Evolutionary conservation across 768 basidiomycete genomes (phyloP), one percentile per base, ranked within the genome.

Genomic region (Roridomyces roridus): DNA sequence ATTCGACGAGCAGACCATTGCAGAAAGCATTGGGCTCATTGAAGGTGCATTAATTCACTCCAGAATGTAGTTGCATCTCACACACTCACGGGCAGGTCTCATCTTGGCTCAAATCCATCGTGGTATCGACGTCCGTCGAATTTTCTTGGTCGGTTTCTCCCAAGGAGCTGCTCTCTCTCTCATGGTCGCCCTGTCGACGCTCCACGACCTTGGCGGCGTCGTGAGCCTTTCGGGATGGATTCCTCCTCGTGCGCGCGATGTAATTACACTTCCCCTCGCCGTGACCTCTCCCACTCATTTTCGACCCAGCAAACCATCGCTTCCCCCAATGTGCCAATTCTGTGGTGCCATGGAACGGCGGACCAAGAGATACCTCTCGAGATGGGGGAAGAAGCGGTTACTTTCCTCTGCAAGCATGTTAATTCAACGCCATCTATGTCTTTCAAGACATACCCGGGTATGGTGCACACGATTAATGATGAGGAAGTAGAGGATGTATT

Each of bases 141-240:
- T 80, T 20, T 59, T 78, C n/a, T 65, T 81, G 1, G 69, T 72
- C 17, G 78, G 78, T 23, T 80, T 79, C 56, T 75, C 75, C 24
- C 80, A 81, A 58, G 78, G 80, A 9, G 77, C 75, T 0, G 73
- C 76, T 7, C 67, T 78, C 26, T 65, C 67, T 52, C 62, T 79
- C 55, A 68, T 80, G 62, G 70, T 73, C 1, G 72, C 74, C 0
- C 66, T 79, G 12, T 77, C 76, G 7, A 72, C 73, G 4, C 65
- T 77, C 8, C 75, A 79, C 43, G 74, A 76, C 15, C 70, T 80
- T 8, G 77, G 74, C 20, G 79, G 79, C 34, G 74, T 79, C n/a
- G 73, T 70, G 5, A 74, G 76, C 57, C 61, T 80, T 4, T 77
- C 78, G 11, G 78, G 80, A 3, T 81, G 79, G 80, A 74, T 81